phyloP scores from a whole-genome alignment of 352 stramenopile genomes.

The Globisporangium uncinulatum region DNA sequence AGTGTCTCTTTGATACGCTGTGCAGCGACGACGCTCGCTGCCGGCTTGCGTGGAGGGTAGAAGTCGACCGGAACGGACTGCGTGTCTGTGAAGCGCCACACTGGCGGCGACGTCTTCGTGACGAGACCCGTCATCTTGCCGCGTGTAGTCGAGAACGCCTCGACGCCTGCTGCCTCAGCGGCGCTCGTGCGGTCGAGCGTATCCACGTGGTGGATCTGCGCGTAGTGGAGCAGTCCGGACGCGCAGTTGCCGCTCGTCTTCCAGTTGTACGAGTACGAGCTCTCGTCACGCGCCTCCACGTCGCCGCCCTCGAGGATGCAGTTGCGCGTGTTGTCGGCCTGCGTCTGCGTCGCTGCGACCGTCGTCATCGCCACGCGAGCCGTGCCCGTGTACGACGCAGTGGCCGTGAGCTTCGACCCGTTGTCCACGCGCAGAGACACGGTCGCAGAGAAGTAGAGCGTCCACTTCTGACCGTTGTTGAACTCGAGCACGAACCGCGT shows the following conservation, averaged over 20 bases:
- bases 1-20: conserved; percentile 41
- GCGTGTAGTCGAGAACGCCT: conserved; percentile 44
- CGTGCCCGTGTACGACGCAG: conserved; percentile 24
- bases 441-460: conserved; percentile 38
- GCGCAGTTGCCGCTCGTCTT: conserved; percentile 45
- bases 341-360: conserved; percentile 19
- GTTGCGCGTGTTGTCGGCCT: conserved; percentile 30
- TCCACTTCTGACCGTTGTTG: conserved; percentile 46
- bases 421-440: conserved; percentile 32
- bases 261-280: conserved; percentile 51
- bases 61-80: conserved; percentile 38
- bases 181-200: conserved; percentile 46
- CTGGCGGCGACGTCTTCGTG: conserved; percentile 35
- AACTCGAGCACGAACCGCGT: conserved; percentile 49
- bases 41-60: conserved; percentile 34
- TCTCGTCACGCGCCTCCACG: conserved; percentile 37
- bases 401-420: conserved; percentile 28
- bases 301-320: conserved; percentile 44
- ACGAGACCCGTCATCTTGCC: conserved; percentile 50
- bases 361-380: conserved; percentile 32
- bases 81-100: conserved; percentile 45
- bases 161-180: conserved; percentile 22
- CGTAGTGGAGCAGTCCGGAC: conserved; percentile 60
- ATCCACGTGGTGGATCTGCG: conserved; percentile 52
- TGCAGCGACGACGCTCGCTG: conserved; percentile 17